Evolutionary conservation across 2,329 filamentous ascomycete species (phyloP), one percentile per base, ranked within the genome.

Genomic region (Diplodia corticola): DNA sequence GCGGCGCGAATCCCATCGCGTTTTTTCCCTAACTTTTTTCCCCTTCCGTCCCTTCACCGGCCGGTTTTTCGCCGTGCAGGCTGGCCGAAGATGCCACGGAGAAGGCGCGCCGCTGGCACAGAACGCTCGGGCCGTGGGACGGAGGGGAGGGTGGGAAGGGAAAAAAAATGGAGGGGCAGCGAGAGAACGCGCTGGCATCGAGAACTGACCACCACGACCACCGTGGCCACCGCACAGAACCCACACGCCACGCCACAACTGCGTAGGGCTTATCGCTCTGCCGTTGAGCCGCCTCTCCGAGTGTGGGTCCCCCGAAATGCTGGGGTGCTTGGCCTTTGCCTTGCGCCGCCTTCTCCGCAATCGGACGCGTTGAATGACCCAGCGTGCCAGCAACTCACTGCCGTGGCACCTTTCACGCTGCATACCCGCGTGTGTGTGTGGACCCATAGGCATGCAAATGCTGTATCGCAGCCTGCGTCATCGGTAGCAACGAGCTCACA

Each of bases 1-100:
- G 57, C 57, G 57, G 57, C 57, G n/a, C 17, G 28, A 49, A 61
- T 26, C 48, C 57, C 57, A 28, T 44, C 12, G 54, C 35, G 40
- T 53, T n/a, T 54, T n/a, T 22, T 57, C 26, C 20, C n/a, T n/a
- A 13, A 12, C 20, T 33, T 7, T 12, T 30, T 57, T 40, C 26
- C 15, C 13, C 28, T 6, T 6, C 33, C 33, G 12, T 40, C 13
- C 22, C 13, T 33, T 22, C 20, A 26, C 28, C 53, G 5, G 35
- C 13, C 30, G 28, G 10, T 13, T 55, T 53, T 53, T 22, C 22
- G 33, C 54, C 20, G 15, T 48, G 55, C 55, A 37, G 48, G 37
- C 55, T 17, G 35, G 33, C 53, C 17, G 33, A 17, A 35, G 17
- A 35, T 55, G 12, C 54, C 54, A 15, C 22, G 35, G 15, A 35